These are phyloP conservation scores for Sphagnum magellanicum DNA, from an alignment of 228 moss, liverwort and hornwort species.

Conservation along the genomic window DNA sequence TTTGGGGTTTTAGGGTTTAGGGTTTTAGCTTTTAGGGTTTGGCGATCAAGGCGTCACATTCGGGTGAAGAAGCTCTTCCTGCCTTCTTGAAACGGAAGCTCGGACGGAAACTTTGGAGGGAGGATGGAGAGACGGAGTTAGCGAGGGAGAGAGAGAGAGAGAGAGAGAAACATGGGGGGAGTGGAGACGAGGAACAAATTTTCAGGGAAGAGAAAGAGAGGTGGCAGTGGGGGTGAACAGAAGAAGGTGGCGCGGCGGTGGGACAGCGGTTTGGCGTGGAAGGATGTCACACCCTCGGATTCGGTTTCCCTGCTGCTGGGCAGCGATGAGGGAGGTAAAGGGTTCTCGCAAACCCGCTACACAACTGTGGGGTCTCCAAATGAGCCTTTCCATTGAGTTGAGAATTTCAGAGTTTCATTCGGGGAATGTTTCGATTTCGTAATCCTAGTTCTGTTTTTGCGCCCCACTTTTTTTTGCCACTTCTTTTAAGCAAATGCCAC, in stretches of 20 bases:
- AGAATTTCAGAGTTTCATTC: not conserved
- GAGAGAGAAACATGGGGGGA: too few species aligned
- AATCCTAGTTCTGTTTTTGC: not conserved
- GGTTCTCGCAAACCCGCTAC: not conserved
- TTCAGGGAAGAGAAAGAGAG: not conserved
- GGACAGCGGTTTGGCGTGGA: slow-evolving; percentile 36
- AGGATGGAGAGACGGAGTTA: too few species aligned
- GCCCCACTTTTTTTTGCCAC: not conserved
- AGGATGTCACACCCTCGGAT: slow-evolving; percentile 53
- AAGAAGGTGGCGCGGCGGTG: slow-evolving; percentile 13
- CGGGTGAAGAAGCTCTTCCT: too few species aligned
- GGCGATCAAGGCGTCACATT: too few species aligned
- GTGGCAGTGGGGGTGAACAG: not conserved
- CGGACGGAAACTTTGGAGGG: too few species aligned
- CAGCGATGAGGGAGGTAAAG: slow-evolving; percentile 61
- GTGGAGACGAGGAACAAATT: too few species aligned
- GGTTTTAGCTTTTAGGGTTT: too few species aligned
- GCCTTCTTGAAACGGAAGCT: too few species aligned
- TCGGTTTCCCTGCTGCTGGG: slow-evolving; percentile 54
- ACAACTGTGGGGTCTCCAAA: not conserved
- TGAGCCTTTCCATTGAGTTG: not conserved
- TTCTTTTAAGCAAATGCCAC: too few species aligned
- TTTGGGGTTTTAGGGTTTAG: too few species aligned
- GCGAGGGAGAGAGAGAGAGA: too few species aligned
- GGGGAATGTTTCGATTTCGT: not conserved